A percentile compares a stretch with the other conserved stretches of the same genome.
Conservation (phyloP, 1,284 basidiomycete genomes). For the Trametes pubescens region DNA sequence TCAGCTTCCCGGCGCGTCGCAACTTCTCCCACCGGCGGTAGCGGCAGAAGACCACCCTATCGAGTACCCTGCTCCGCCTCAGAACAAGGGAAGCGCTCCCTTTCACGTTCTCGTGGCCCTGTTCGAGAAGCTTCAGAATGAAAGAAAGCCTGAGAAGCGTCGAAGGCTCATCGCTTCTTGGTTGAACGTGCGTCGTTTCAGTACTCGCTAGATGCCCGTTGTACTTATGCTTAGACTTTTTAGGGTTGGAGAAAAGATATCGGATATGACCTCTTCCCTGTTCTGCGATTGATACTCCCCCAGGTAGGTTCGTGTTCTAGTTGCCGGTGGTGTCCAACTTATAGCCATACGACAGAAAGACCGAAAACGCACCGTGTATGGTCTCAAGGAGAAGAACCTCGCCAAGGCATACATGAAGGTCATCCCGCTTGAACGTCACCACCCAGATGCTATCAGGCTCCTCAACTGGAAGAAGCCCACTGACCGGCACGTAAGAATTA, state of each 20-base stretch:
- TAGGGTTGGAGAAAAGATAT: conserved; percentile 83
- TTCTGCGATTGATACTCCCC: conserved; percentile 76
- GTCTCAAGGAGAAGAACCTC: conserved; percentile 90
- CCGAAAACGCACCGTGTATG: conserved; percentile 88
- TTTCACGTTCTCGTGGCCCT: conserved; percentile 71
- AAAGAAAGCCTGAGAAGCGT: conserved; percentile 75
- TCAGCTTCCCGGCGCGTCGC: conserved; percentile 29
- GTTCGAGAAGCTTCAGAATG: conserved; percentile 73
- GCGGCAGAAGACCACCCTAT: conserved; percentile 39
- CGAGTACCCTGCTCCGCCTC: conserved; percentile 61
- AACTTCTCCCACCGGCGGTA: conserved; percentile 17
- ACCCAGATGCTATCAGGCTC: conserved; percentile 81
- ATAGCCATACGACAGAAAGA: conserved; percentile 71
- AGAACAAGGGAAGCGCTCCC: conserved; percentile 70
- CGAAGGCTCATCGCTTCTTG: conserved; percentile 69
- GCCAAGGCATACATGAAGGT: conserved; percentile 91
- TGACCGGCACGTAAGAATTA: conserved; percentile 62
- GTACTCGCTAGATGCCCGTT: conserved; percentile 11
- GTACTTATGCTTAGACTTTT: conserved; percentile 2
- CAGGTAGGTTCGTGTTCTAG: conserved; percentile 56
- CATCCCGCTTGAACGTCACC: conserved; percentile 81
- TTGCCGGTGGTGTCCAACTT: background rate
- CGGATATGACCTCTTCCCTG: conserved; percentile 78
- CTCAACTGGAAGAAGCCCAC: conserved; percentile 92
- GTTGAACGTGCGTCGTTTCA: conserved; percentile 71